Evolutionary conservation across 805 yeast species (phyloP), one percentile per base, ranked within the genome.

Genomic region (Yamadazyma sp.): DNA sequence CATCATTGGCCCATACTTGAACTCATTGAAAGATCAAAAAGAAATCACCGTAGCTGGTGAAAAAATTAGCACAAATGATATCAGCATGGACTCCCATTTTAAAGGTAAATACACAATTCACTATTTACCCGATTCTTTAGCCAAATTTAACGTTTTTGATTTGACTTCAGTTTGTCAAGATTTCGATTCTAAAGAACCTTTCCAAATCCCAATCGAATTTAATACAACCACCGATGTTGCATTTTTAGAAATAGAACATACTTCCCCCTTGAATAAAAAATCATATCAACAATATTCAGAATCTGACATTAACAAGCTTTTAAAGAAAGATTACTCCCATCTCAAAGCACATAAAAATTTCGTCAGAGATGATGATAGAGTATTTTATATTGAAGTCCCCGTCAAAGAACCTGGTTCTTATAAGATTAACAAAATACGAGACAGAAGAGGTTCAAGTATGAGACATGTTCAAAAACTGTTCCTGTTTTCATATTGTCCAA

Each of bases 61-160:
- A 24, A 47, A 74, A 0, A 60, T 73, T 4, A 57, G 55, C 25
- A 49, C 72, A 4, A 53, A 59, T 14, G 48, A 52, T 21, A 52
- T 69, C 9, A 77, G 76, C 40, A 70, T 71, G 48, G 65, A 75
- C 15, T 53, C 75, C 2, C 94, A 88, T 56, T 83, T 89, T 55
- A 82, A 77, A 50, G 98, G 98, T 28, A 79, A 78, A 27, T 85
- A 86, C 51, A 84, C 89, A 1, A 82, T 93, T 42, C 84, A 89
- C 51, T 84, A 85, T 42, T 65, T 93, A 23, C 98, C 98, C 0
- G 97, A 91, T 58, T 83, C 94, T 28, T 82, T 94, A 0, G 96
- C 94, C 4, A 68, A 71, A 49, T 62, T 93, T 48, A 87, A 89
- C 44, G 96, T 96, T 3, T 75, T 78, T 47, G 75, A 70, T 32